Evolutionary conservation across 2,329 filamentous ascomycete species (phyloP).

Genomic region (Aspergillus fumigatus): DNA sequence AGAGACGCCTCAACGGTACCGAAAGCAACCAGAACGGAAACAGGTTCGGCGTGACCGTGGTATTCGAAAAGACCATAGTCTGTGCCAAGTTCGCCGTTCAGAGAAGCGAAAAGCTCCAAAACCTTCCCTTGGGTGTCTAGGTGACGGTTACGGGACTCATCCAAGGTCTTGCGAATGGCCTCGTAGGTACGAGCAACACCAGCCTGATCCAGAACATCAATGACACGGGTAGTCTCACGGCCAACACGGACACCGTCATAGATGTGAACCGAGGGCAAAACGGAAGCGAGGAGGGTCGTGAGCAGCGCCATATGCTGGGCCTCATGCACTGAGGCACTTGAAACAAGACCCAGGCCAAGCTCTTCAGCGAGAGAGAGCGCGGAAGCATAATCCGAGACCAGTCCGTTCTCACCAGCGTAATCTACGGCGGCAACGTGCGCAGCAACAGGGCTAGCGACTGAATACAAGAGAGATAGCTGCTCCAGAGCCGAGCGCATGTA

Average conservation of each 20-base stretch:
- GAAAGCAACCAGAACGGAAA: constrained; percentile 84
- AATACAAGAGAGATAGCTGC: constrained; percentile 86
- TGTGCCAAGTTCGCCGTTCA: constrained; percentile 90
- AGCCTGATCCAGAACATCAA: constrained; percentile 72
- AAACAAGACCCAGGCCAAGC: constrained; percentile 78
- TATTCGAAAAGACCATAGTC: constrained; percentile 94
- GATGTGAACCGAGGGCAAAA: constrained; percentile 79
- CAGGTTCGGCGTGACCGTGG: constrained; percentile 72
- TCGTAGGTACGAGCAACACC: constrained; percentile 67
- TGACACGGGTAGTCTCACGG: constrained; percentile 74
- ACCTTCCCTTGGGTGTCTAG: constrained; percentile 68
- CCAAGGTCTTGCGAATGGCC: constrained; percentile 58
- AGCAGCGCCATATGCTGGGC: constrained; percentile 94
- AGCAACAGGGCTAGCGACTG: constrained; percentile 86
- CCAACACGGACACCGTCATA: constrained; percentile 83
- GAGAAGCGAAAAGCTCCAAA: constrained; percentile 64
- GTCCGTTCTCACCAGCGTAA: constrained; percentile 64
- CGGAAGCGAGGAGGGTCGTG: constrained; percentile 70
- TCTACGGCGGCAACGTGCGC: constrained; percentile 89
- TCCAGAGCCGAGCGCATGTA: constrained; percentile 80
- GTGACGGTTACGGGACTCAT: constrained; percentile 63
- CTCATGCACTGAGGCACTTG: constrained; percentile 83
- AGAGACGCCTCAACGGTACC: constrained; percentile 87
- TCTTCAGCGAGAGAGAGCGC: constrained; percentile 81
- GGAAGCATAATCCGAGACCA: constrained; percentile 83